Base-by-base conservation (phyloP, 148 eudicot genomes). In the Arctostaphylos glauca region DNA sequence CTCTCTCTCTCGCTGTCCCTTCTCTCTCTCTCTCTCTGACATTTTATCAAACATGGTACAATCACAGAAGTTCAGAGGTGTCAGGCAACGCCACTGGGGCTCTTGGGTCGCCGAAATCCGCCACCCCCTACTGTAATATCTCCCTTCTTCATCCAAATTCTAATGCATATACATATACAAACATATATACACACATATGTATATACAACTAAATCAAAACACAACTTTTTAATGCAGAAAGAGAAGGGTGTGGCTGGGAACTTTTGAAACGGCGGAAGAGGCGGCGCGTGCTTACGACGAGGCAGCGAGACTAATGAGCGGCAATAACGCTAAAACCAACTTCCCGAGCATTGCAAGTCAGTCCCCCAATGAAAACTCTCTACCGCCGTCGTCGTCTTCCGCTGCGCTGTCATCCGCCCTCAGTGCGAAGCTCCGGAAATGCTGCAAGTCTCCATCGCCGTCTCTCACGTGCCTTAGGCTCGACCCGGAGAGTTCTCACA, bases 51-150 rank as follows among this genome's bases (percentile, higher is more conserved):
- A 47, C 23, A 90, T 90, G 93, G 91, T 89, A 89, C 90, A 79
- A 19, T 74, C 92, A n/a, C 88, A 85, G 87, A 91, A 91, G 88
- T 91, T 88, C 89, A 91, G 93, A 87, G 93, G 93, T 9, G 93
- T 91, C 87, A 85, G 92, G 89, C 93, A 91, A 73, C 93, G 93
- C 76, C 92, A 91, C 83, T 91, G 92, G 93, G 93, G 93, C 74
- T 91, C 93, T 68, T 91, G 93, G 93, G 93, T 91, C 9, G 85
- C 93, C 4, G 93, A 91, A 84, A 91, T 91, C 78, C 93, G 93
- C 80, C 93, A 91, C 73, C 93, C 93, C 49, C 80, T 89, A 79
- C 80, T 91, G 93, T 91, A 89, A n/a, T 75, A 38, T 10, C 49
- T n/a, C 23, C 18, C 15, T 0, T 38, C 12, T 18, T 8, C 21